Evolutionary conservation across 305 asterid genomes (phyloP), one percentile per base, ranked within the genome.

Genomic region (Fraxinus platypoda): DNA sequence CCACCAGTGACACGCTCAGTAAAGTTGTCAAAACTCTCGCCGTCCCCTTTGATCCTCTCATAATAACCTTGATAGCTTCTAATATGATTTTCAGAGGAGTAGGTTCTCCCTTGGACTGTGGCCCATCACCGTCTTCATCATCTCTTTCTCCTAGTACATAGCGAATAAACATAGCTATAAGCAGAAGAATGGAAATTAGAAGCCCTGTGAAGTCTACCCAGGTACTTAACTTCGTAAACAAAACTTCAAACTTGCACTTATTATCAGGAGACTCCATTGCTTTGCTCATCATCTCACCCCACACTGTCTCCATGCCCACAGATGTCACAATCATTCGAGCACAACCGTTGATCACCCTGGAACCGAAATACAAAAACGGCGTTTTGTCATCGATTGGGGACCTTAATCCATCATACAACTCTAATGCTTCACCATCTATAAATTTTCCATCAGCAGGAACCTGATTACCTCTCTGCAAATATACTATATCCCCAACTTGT

Each of bases 371-470:
- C 57, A 86, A 30, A 74, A 86, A 88, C 0, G 87, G 87, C 37
- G 66, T 86, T 6, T 26, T 54, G 19, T 66, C 82, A 33, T 84
- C 43, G 38, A 78, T 74, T 31, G 28, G 4, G 52, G 73, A 35
- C 3, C 30, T 13, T 70, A 37, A 75, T 8, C 74, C 82, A 2
- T 23, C 75, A 12, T 77, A 76, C 30, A 84, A 37, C 15, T 83
- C 75, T 11, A 86, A 34, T 1, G 73, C 37, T 78, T 54, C 37
- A 35, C 87, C 84, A 17, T 2, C 23, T 21, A 81, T 46, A 62
- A 79, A 83, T 41, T 85, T 34, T 9, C 91, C 90, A 83, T 88
- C 88, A 13, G 79, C 86, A 17, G 87, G 88, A 62, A 83, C 77
- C 19, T 15, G 84, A 66, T 74, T 80, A 9, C 87, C 87, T 33